These are phyloP conservation scores for Microsporum ferrugineum DNA, from an alignment of 2,329 filamentous ascomycete species.

Conservation along the genomic window DNA sequence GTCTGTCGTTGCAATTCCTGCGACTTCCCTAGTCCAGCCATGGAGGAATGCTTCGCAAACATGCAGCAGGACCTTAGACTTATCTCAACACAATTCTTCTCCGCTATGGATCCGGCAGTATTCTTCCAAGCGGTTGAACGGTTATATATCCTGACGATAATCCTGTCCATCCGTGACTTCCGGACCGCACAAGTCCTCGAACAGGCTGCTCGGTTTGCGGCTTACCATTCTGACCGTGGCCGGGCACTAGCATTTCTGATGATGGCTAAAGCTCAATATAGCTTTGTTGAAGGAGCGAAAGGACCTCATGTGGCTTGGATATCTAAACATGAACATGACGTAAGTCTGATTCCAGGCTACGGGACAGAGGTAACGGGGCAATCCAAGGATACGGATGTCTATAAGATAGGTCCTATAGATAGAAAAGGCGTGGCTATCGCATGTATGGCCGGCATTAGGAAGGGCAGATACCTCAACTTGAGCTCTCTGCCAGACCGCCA, in stretches of 20 bases:
- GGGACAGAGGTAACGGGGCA: not conserved
- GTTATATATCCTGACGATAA: constrained; percentile 10
- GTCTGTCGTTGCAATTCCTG: constrained; percentile 20
- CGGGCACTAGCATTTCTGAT: constrained; percentile 16
- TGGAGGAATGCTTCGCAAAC: constrained; percentile 13
- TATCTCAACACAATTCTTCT: not conserved
- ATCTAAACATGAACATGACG: not conserved
- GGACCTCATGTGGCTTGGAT: not conserved
- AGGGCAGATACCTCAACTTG: constrained; percentile 3
- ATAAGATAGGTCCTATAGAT: not conserved
- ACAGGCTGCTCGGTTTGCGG: constrained; percentile 18
- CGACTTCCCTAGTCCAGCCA: not conserved
- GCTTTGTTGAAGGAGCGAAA: constrained; percentile 12
- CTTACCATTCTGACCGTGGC: constrained; percentile 18
- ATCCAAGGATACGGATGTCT: not conserved
- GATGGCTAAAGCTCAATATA: constrained; percentile 11
- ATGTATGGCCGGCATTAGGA: constrained; percentile 4
- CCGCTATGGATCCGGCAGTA: not conserved
- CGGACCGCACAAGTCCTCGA: constrained; percentile 6
- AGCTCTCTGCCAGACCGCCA: not conserved
- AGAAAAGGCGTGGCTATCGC: not conserved
- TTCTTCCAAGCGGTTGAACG: constrained; percentile 4
- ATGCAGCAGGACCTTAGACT: constrained; percentile 7
- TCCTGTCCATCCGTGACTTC: constrained; percentile 7
- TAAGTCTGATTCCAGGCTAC: not conserved